Evolutionary conservation across 176 grass and related monocot genomes (phyloP), one percentile per base, ranked within the genome.

Genomic region (Triticum urartu): DNA sequence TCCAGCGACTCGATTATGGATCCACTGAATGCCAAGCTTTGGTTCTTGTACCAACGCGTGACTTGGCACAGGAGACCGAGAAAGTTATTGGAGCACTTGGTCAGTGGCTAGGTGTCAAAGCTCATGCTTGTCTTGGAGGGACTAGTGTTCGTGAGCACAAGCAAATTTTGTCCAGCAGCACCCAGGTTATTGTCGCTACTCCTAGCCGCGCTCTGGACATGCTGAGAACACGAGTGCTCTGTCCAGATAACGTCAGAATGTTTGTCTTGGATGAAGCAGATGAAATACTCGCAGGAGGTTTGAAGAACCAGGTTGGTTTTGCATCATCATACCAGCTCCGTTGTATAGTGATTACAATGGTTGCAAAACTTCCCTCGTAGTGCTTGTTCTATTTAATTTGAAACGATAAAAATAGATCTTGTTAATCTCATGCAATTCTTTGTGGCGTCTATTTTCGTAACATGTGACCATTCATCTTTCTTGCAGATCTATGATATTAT

Each of bases 191-290:
- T 36, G 88, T 90, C 50, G 92, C 88, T 7, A 97, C 86, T 3
- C 94, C 90, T 56, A 88, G 66, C 45, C 79, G 81, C 7, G 78
- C 94, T 56, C 87, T 97, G 54, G 86, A 94, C 61, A 80, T 92
- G 88, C 39, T 97, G 32, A 56, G 45, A 66, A 87, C 50, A 61
- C 68, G 56, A 62, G 86, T 86, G 35, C 73, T 94, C 28, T 83
- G 80, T 56, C 83, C 90, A 63, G 92, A 89, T 59, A 52, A 89
- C 34, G 90, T 97, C 73, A 94, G 65, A 83, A 94, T 94, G 92
- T 76, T 94, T 80, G 62, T 97, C 48, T 75, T 97, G 34, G 94
- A 94, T 90, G 90, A 97, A 76, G 92, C 94, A 52, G 94, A 90
- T 89, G 90, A 97, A 70, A 84, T 92, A 76, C 88, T 97, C 66